Evolutionary conservation across 2,329 filamentous ascomycete species (phyloP).

Genomic region (Allantophomopsis cytisporea): DNA sequence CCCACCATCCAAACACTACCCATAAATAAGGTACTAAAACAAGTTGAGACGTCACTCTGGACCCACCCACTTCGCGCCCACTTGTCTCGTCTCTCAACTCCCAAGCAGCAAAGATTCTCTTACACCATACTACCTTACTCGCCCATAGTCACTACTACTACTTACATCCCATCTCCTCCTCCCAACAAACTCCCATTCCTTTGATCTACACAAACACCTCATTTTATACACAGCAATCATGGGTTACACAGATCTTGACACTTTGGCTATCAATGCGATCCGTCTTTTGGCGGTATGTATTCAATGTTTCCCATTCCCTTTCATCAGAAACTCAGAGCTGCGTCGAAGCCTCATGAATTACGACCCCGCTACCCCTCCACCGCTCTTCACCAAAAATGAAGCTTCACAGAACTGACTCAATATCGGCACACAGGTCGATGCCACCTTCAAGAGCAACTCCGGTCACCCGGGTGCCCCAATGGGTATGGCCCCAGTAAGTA

Average conservation of each 20-base stretch:
- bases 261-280: constrained; percentile 96
- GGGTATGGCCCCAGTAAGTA: constrained; percentile 31
- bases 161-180: no score
- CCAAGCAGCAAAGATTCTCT: no score
- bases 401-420: no score
- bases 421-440: constrained; percentile 64
- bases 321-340: constrained; percentile 19
- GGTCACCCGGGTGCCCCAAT: constrained; percentile 98
- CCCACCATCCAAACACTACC: no score
- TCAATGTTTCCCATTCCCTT: constrained; percentile 27
- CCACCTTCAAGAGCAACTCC: constrained; percentile 88
- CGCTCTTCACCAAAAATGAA: constrained; percentile 1
- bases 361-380: constrained; percentile 13
- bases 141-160: no score
- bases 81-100: no score
- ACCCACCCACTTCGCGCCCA: no score
- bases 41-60: no score
- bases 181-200: neutral
- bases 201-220: neutral
- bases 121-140: no score
- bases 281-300: constrained; percentile 74
- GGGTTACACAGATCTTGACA: constrained; percentile 79
- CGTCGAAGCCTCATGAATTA: constrained; percentile 5
- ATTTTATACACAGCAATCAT: constrained; percentile 38
- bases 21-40: no score